Percentiles rank a stretch among this genome's conserved stretches.
Evolutionary conservation across 805 yeast genomes (phyloP).

Genomic region (Lipomyces spencermartinsiae): DNA sequence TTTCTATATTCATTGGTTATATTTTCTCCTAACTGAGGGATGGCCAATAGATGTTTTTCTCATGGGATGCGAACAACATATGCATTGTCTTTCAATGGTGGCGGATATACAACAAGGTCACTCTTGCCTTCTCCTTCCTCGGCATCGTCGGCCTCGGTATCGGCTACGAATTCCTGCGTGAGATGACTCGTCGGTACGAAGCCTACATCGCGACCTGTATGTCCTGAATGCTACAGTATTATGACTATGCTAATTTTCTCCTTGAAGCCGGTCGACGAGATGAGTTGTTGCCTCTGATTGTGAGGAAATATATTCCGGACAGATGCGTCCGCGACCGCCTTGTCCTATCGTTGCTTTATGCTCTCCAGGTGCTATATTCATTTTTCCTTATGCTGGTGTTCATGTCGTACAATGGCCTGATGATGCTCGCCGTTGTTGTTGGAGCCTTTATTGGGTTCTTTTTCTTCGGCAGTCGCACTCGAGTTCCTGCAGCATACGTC

Average conservation of each 20-base stretch:
- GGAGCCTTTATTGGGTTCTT: constrained; percentile 37
- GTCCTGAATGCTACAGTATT: background rate
- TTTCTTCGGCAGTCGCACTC: constrained; percentile 32
- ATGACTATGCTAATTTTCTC: background rate
- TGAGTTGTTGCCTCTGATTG: constrained; percentile 25
- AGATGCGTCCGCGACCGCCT: constrained; percentile 30
- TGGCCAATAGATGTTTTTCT: constrained; percentile 33
- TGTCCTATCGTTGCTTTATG: constrained; percentile 29
- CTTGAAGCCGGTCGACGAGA: constrained; percentile 12
- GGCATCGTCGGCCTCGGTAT: constrained; percentile 38
- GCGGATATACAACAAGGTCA: constrained; percentile 28
- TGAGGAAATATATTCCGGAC: constrained; percentile 28
- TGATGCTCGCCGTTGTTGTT: constrained; percentile 35
- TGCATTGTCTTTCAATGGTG: constrained; percentile 38
- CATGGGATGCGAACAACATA: constrained; percentile 32
- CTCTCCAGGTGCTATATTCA: constrained; percentile 34
- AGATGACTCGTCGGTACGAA: constrained; percentile 36
- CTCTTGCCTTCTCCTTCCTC: constrained; percentile 35
- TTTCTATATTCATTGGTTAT: too few species aligned
- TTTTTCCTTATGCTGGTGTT: constrained; percentile 34
- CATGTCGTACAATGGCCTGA: constrained; percentile 21
- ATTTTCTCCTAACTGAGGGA: background rate
- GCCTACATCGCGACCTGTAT: constrained; percentile 12
- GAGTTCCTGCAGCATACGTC: constrained; percentile 22
- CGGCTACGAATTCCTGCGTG: constrained; percentile 36